phyloP scores from a whole-genome alignment of 148 eudicot genomes.

The Vaccinium myrtillus region DNA sequence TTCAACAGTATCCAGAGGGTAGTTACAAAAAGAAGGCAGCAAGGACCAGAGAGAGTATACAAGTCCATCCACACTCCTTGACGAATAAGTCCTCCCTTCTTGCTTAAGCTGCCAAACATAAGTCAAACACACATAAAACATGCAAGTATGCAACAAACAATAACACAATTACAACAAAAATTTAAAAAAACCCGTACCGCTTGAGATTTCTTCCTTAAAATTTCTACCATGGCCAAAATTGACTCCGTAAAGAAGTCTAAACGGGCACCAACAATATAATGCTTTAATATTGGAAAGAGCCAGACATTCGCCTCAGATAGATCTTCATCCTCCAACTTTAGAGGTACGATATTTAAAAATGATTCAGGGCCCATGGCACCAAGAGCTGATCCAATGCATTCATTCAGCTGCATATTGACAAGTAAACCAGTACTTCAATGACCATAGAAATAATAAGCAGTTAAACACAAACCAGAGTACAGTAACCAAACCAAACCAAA shows the following conservation, averaged over 20 bases:
- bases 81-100: constrained; percentile 63
- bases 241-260: constrained; percentile 67
- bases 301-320: constrained; percentile 74
- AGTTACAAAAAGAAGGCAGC: constrained; percentile 92
- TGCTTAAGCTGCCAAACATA: constrained; percentile 62
- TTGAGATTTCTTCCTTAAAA: constrained; percentile 59
- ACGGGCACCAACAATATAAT: constrained; percentile 71
- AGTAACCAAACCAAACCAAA: too few species aligned
- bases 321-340: constrained; percentile 63
- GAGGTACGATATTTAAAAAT: constrained; percentile 70
- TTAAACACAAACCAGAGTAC: not conserved
- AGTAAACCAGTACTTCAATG: constrained; percentile 13
- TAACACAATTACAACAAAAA: not conserved
- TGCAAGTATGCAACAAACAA: not conserved
- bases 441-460: not conserved
- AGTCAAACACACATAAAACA: constrained; percentile 8
- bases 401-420: constrained; percentile 63
- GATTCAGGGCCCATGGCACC: constrained; percentile 92
- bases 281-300: constrained; percentile 88
- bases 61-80: constrained; percentile 71
- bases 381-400: constrained; percentile 85
- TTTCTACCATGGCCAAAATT: constrained; percentile 48
- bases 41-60: constrained; percentile 84
- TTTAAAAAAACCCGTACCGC: constrained; percentile 39
- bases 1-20: constrained; percentile 70